Evolutionary conservation across 768 basidiomycete species (phyloP).

Genomic region (Cystofilobasidium capitatum): DNA sequence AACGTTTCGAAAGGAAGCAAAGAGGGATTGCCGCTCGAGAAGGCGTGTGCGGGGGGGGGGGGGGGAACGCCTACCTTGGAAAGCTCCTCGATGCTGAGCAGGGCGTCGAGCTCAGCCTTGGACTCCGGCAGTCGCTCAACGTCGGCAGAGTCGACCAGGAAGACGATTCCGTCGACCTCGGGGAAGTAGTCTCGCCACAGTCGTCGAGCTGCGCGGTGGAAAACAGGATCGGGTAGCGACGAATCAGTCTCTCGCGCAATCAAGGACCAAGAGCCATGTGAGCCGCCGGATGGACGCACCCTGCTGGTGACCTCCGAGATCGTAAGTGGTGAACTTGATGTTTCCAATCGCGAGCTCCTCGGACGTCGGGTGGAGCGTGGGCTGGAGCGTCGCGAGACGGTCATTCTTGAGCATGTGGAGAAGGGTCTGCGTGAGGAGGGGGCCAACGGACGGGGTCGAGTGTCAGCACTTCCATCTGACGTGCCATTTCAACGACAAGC

Average conservation of each 20-base stretch:
- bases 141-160: conserved; percentile 95
- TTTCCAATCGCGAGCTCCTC: conserved; percentile 98
- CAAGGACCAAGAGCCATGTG: neutral
- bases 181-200: conserved; percentile 99
- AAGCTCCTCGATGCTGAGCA: conserved; percentile 90
- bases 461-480: neutral
- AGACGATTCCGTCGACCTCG: conserved; percentile 96
- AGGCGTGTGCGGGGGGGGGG: neutral
- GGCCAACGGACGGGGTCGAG: neutral
- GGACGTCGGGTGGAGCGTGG: conserved; percentile 95
- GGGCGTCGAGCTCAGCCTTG: conserved; percentile 92
- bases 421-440: conserved; percentile 54
- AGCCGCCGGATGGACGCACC: conserved; percentile 53
- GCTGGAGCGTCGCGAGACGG: conserved; percentile 90
- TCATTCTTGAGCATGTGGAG: conserved; percentile 99
- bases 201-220: conserved; percentile 59
- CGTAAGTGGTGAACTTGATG: conserved; percentile 97
- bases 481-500: neutral
- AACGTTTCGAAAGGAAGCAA: neutral
- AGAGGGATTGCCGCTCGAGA: neutral
- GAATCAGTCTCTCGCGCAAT: neutral
- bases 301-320: conserved; percentile 94
- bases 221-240: neutral
- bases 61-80: conserved; percentile 45
- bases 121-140: conserved; percentile 92